Conservation (phyloP, 352 stramenopile species). For the Aphanomyces euteiches region DNA sequence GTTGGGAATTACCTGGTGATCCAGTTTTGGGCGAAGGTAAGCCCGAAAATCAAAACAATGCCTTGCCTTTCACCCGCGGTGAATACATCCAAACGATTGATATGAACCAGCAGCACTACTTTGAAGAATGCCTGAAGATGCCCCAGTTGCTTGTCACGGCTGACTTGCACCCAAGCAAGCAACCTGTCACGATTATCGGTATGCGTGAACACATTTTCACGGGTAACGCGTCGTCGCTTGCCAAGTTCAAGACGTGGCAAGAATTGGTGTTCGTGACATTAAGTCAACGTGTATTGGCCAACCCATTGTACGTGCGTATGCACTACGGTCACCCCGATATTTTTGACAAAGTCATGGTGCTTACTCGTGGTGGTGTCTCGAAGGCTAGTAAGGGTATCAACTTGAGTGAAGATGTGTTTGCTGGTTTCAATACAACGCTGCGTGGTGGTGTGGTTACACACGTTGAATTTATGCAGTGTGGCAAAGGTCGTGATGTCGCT, state of each 20-base stretch:
- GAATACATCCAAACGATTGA: conserved; percentile 87
- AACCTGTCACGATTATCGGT: conserved; percentile 75
- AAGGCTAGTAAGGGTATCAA: conserved; percentile 84
- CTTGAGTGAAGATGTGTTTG: conserved; percentile 86
- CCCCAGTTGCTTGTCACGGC: conserved; percentile 68
- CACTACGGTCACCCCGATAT: conserved; percentile 87
- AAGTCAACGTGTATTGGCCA: conserved; percentile 72
- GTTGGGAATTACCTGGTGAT: conserved; percentile 74
- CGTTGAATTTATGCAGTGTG: conserved; percentile 84
- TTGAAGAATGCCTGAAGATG: conserved; percentile 85
- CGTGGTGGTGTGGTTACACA: conserved; percentile 69
- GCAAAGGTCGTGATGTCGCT: conserved; percentile 98
- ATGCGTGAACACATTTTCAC: conserved; percentile 88
- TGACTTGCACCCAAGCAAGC: conserved; percentile 59
- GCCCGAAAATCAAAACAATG: conserved; percentile 85
- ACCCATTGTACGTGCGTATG: conserved; percentile 68
- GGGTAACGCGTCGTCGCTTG: conserved; percentile 71
- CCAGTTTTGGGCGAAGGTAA: conserved; percentile 80
- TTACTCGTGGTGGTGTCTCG: conserved; percentile 67
- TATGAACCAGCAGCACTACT: conserved; percentile 87
- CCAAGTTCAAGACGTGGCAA: conserved; percentile 85
- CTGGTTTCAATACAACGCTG: conserved; percentile 80
- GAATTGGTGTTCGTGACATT: conserved; percentile 82
- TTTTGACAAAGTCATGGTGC: conserved; percentile 81
- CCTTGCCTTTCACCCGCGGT: conserved; percentile 67